Evolutionary conservation across 2,329 filamentous ascomycete genomes (phyloP), one percentile per base, ranked within the genome.

Genomic region (Albifimbria verrucaria): DNA sequence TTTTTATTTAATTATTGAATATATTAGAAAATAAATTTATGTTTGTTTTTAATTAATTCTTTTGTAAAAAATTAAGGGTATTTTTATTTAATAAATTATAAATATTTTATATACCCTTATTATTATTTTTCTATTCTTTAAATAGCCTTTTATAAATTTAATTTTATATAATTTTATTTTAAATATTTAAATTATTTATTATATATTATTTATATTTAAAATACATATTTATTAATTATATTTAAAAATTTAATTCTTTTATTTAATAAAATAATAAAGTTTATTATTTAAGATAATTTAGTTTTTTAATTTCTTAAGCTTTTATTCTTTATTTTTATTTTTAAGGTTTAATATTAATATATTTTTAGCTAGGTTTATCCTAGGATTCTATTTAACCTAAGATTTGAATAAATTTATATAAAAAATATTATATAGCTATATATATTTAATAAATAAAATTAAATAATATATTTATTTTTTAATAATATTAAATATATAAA

Each of bases 91-190:
- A 32, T 32, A 32, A 32, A 32, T 32, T 32, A 32, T 32, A 3
- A 49, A 20, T 22, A 36, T 10, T 49, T 36, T 49, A 49, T 22
- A 32, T 32, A 32, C 15, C 15, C 26, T 32, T 32, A 32, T 32
- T 32, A 50, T 50, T 39, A n/a, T 42, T 43, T 50, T 50, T 39
- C 9, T 50, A 41, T 50, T 50, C 24, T 42, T 43, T 36, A 26
- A n/a, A 42, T 50, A 41, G 4, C 17, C 25, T 42, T 15, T 22
- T 39, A 36, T 32, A 18, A 49, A 18, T 21, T 39, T 9, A 6
- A 32, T 49, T 32, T 39, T 39, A 49, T 49, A 23, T 32, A 39
- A 36, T 15, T n/a, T 23, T 51, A 51, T 26, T 51, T 42, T 4
- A 41, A 21, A 42, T 43, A 43, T 10, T 50, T 23, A 9, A 50